phyloP scores from a whole-genome alignment of 768 basidiomycete species.

The Pleurotus tuber-regium region DNA sequence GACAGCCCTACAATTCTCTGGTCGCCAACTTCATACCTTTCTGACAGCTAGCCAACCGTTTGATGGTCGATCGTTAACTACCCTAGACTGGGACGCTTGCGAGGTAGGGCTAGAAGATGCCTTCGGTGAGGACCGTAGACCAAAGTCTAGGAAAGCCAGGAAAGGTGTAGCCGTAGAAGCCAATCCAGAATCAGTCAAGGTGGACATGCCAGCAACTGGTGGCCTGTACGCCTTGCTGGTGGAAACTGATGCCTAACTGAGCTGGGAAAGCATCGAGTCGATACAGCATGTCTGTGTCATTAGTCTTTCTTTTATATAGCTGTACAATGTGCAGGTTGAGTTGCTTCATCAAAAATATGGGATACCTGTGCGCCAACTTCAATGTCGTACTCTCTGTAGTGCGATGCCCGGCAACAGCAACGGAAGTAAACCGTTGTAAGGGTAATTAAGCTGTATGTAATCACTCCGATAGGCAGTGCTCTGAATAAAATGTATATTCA shows the following conservation, averaged over 20 bases:
- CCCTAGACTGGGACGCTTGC: slow-evolving; percentile 46
- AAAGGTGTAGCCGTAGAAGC: slow-evolving; percentile 1
- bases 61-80: slow-evolving; percentile 22
- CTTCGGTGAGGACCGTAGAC: slow-evolving; percentile 46
- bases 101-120: slow-evolving; percentile 42
- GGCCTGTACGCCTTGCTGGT: slow-evolving; percentile 42
- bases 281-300: too few species aligned
- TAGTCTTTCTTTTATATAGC: too few species aligned
- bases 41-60: slow-evolving; percentile 33
- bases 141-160: slow-evolving; percentile 39
- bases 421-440: too few species aligned
- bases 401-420: too few species aligned
- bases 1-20: slow-evolving; percentile 53
- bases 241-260: slow-evolving; percentile 33
- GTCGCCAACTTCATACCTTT: slow-evolving; percentile 53
- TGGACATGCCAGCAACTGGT: neutral
- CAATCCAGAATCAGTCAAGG: slow-evolving; percentile 19
- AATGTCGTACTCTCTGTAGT: too few species aligned
- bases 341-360: too few species aligned
- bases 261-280: too few species aligned
- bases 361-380: too few species aligned
- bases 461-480: too few species aligned
- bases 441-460: too few species aligned
- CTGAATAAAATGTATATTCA: too few species aligned
- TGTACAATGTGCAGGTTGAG: too few species aligned